Evolutionary conservation across 2,329 filamentous ascomycete genomes (phyloP).

Genomic region (Huntiella omanensis): DNA sequence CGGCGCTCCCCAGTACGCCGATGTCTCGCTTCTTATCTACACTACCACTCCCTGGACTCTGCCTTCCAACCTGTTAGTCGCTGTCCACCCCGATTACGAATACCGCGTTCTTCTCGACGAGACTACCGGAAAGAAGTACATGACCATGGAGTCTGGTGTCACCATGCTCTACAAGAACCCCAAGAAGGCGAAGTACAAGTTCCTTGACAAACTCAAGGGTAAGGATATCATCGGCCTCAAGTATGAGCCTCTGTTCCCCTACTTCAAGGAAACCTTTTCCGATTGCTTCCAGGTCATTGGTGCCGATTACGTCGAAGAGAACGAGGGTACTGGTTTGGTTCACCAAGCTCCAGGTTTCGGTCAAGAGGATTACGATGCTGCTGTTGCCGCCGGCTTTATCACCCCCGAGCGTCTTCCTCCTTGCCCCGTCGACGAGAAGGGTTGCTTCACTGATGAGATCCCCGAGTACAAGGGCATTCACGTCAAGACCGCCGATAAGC

Average conservation of each 20-base stretch:
- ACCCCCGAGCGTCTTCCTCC: conserved; percentile 42
- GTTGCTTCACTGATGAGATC: conserved; percentile 15
- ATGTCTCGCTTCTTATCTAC: conserved; percentile 34
- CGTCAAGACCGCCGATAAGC: conserved; percentile 16
- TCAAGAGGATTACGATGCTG: conserved; percentile 59
- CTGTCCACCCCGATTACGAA: conserved; percentile 57
- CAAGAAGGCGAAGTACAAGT: conserved; percentile 58
- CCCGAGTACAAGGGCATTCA: conserved; percentile 15
- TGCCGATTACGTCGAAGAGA: conserved; percentile 51
- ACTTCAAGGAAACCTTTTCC: conserved; percentile 53
- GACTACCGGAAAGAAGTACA: conserved; percentile 44
- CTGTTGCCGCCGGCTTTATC: conserved; percentile 45
- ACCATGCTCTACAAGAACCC: conserved; percentile 57
- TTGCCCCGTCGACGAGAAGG: conserved; percentile 46
- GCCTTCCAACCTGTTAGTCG: conserved; percentile 56
- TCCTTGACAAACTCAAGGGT: conserved; percentile 47
- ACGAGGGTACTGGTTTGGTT: conserved; percentile 56
- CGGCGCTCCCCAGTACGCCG: conserved; percentile 39
- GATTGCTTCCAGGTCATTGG: conserved; percentile 49
- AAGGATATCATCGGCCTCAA: conserved; percentile 51
- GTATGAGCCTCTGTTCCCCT: conserved; percentile 53
- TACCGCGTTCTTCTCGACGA: conserved; percentile 58
- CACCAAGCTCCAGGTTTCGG: conserved; percentile 59
- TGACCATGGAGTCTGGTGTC: conserved; percentile 47
- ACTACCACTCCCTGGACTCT: conserved; percentile 68